Evolutionary conservation across 2,329 filamentous ascomycete genomes (phyloP).

Genomic region (Fusarium nelsonii): DNA sequence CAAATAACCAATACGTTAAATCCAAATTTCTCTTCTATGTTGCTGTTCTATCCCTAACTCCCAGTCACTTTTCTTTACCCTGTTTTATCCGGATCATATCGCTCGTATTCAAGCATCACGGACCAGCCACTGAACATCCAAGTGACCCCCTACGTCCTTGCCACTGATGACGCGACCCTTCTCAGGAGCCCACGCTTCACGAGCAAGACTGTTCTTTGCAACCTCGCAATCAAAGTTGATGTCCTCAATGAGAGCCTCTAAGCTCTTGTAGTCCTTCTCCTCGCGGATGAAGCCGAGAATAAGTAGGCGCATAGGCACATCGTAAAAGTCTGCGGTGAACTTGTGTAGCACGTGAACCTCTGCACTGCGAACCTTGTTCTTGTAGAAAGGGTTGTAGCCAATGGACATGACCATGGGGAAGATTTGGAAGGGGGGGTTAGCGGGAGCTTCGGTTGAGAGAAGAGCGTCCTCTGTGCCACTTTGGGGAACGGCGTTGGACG

Average conservation of each 20-base stretch:
- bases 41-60: slow-evolving; percentile 45
- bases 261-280: slow-evolving; percentile 87
- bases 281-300: slow-evolving; percentile 90
- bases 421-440: slow-evolving; percentile 57
- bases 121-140: slow-evolving; percentile 58
- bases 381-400: slow-evolving; percentile 98
- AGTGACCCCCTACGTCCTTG: slow-evolving; percentile 46
- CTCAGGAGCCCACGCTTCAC: slow-evolving; percentile 69
- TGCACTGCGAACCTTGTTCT: slow-evolving; percentile 86
- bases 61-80: slow-evolving; percentile 23
- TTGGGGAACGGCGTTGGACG: slow-evolving; percentile 22
- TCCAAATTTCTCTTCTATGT: slow-evolving; percentile 34
- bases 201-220: slow-evolving; percentile 76
- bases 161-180: slow-evolving; percentile 52
- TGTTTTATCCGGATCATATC: slow-evolving; percentile 1
- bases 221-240: slow-evolving; percentile 92
- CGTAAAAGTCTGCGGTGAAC: slow-evolving; percentile 88
- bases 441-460: slow-evolving; percentile 20
- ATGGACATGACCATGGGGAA: slow-evolving; percentile 94
- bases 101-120: slow-evolving; percentile 40
- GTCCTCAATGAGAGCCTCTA: slow-evolving; percentile 87
- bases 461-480: slow-evolving; percentile 31
- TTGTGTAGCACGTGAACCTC: slow-evolving; percentile 89
- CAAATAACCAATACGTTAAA: slow-evolving; percentile 31
- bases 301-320: slow-evolving; percentile 79